A percentile compares a stretch with the other conserved stretches of the same genome.
phyloP scores from a whole-genome alignment of 1,284 basidiomycete species.

The Microbotryum lychnidis-dioicae region DNA sequence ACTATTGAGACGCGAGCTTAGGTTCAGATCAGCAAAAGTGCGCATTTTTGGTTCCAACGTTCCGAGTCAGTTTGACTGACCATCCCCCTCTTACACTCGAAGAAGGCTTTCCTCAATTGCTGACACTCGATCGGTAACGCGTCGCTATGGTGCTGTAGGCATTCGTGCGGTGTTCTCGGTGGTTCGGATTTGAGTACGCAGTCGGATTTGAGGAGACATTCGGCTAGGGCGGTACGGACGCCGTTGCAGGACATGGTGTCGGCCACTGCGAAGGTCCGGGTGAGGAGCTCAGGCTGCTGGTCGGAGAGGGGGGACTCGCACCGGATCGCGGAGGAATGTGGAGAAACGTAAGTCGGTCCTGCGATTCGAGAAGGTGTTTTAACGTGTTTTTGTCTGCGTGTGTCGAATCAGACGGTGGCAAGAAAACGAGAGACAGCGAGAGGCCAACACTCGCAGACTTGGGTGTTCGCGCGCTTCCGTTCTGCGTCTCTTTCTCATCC shows the following conservation, averaged over 20 bases:
- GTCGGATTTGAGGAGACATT: slow-evolving; percentile 69
- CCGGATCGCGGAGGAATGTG: no score
- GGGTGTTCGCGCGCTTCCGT: no score
- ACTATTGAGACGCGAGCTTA: slow-evolving; percentile 1
- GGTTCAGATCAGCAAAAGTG: neutral
- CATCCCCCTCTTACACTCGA: slow-evolving; percentile 80
- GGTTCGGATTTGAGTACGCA: slow-evolving; percentile 57
- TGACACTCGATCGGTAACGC: slow-evolving; percentile 69
- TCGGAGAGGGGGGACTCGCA: neutral
- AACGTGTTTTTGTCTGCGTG: no score
- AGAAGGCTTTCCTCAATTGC: slow-evolving; percentile 63
- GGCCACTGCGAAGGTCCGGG: neutral
- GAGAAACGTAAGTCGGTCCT: no score
- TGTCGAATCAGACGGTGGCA: no score
- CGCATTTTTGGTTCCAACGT: no score
- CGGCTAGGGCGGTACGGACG: slow-evolving; percentile 62
- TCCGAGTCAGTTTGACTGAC: slow-evolving; percentile 45
- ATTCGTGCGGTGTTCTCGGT: slow-evolving; percentile 49
- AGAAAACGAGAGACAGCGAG: no score
- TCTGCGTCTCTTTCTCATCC: no score
- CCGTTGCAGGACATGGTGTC: slow-evolving; percentile 63
- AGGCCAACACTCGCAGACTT: no score
- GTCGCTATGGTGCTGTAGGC: slow-evolving; percentile 59
- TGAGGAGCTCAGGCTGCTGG: neutral
- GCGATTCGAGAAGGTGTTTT: no score